phyloP scores from a whole-genome alignment of 345 rosid genomes.

The Laguncularia racemosa region DNA sequence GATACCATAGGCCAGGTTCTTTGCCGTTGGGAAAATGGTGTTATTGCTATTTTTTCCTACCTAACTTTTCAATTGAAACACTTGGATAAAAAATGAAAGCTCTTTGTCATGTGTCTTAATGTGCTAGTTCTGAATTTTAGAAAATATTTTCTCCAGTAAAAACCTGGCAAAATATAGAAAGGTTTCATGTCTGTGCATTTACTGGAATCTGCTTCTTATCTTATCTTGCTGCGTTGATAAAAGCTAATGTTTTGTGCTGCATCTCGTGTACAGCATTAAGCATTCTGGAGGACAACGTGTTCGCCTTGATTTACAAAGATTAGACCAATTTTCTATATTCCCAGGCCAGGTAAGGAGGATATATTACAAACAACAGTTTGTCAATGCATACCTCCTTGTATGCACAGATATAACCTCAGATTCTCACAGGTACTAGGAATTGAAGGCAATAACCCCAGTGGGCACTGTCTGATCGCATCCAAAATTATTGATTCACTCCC shows the following conservation, averaged over 20 bases:
- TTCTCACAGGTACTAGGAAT: constrained; percentile 71
- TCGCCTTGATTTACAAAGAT: constrained; percentile 65
- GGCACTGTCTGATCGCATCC: constrained; percentile 84
- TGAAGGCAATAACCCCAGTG: constrained; percentile 92
- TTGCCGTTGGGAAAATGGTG: no score
- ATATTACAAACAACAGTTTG: constrained; percentile 5
- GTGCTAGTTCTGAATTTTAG: no score
- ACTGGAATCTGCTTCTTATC: not conserved
- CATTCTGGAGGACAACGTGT: constrained; percentile 82
- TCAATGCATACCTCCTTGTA: constrained; percentile 2
- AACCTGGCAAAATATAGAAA: no score
- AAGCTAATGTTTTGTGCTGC: not conserved
- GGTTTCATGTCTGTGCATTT: not conserved
- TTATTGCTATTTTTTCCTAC: no score
- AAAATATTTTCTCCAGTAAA: no score
- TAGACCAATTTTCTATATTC: constrained; percentile 69
- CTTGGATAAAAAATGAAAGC: no score
- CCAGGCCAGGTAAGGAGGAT: constrained; percentile 79
- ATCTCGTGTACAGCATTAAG: constrained; percentile 40
- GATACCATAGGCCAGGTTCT: no score
- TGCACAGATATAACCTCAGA: not conserved
- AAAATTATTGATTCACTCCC: constrained; percentile 66
- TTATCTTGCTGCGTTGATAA: not conserved
- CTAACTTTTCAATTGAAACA: no score
- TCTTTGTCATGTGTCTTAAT: no score